Conservation (phyloP, 2,329 filamentous ascomycete genomes). For the Phialocephala subalpina region DNA sequence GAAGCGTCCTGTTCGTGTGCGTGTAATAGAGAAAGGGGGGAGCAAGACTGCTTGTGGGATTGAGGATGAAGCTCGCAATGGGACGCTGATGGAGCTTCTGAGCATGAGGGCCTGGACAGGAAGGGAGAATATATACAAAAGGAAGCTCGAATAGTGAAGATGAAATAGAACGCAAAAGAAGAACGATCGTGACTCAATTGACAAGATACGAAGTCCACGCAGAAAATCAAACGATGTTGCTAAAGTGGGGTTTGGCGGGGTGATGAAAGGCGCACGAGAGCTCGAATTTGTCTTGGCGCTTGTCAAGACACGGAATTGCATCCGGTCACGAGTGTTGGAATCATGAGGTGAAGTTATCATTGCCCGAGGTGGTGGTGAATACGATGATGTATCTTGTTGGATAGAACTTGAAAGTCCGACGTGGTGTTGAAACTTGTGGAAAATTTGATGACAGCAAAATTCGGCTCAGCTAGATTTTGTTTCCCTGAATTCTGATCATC, state of each 20-base stretch:
- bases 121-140: slow-evolving; percentile 7
- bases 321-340: neutral
- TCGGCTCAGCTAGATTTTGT: no score
- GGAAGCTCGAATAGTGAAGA: neutral
- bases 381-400: neutral
- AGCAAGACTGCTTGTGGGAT: no score
- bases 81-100: neutral
- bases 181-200: neutral
- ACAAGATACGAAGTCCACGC: neutral
- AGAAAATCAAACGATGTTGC: slow-evolving; percentile 3
- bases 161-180: neutral
- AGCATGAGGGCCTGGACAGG: neutral
- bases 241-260: slow-evolving; percentile 9
- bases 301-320: neutral
- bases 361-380: neutral
- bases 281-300: neutral
- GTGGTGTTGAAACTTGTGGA: neutral
- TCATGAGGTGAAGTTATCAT: neutral
- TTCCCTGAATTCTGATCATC: no score
- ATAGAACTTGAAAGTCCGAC: neutral
- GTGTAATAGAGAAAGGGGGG: neutral
- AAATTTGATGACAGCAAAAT: neutral
- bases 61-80: no score
- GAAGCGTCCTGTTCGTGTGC: no score
- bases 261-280: neutral